Percentiles rank a stretch among this genome's conserved stretches.
Evolutionary conservation across 2,329 filamentous ascomycete species (phyloP).

Genomic region (Sporothrix protearum): DNA sequence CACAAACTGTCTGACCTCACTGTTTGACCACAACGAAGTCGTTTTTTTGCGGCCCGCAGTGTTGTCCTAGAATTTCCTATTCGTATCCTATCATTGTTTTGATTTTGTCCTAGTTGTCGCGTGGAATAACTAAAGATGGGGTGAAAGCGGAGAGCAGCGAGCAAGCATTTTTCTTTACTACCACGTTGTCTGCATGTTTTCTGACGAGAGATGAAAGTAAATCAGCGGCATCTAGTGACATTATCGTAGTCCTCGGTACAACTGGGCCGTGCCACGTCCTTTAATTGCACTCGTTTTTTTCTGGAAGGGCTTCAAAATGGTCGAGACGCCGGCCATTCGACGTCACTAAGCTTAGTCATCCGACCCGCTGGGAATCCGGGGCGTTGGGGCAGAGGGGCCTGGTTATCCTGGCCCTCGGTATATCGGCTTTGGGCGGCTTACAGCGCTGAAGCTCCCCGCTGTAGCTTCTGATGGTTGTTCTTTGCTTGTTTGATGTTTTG

Average conservation of each 20-base stretch:
- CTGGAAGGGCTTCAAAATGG: neutral
- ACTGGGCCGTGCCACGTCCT: neutral
- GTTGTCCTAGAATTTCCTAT: neutral
- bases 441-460: constrained; percentile 2
- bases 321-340: neutral
- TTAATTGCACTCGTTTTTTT: neutral
- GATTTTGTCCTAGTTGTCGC: neutral
- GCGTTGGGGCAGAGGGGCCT: constrained; percentile 6
- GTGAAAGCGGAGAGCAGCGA: neutral
- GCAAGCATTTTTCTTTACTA: neutral
- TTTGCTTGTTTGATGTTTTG: neutral
- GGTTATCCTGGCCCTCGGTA: constrained; percentile 20
- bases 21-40: neutral
- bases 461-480: constrained; percentile 10
- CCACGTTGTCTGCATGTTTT: neutral
- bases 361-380: neutral
- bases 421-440: constrained; percentile 30
- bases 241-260: neutral
- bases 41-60: neutral
- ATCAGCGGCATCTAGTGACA: neutral
- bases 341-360: constrained; percentile 16
- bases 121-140: neutral
- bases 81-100: neutral
- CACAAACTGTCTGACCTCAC: neutral
- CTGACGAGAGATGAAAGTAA: neutral